Base-by-base conservation (phyloP, 352 stramenopile species). In the Globisporangium solare region DNA sequence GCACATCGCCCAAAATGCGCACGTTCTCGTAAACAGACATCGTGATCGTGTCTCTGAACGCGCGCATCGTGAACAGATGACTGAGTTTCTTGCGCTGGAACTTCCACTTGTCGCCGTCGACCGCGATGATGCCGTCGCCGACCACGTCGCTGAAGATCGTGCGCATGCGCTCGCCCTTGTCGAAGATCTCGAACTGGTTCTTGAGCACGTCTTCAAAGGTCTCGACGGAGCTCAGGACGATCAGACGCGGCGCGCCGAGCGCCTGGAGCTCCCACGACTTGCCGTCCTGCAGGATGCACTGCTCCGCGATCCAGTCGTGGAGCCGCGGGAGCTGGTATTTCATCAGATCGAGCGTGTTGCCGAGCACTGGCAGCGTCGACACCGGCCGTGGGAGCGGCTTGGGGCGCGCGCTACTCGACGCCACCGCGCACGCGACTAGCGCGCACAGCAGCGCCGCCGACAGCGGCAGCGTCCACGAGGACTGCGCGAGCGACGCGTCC, bases 131-230 rank as follows among this genome's bases (percentile, higher is more conserved):
- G 15, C 63, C 56, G 5, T 47, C 47, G 14, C 70, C 70, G 12
- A 71, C 59, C 17, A 75, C 14, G 1, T 61, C 56, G 11, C 18
- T 35, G 18, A 73, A 56, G 40, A 64, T 54, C 32, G 71, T 54
- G 18, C 54, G 46, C 45, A 64, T 60, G 54, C 55, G 42, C 5
- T 62, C 40, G 1, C 74, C 81, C 47, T 92, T 89, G 7, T 71
- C 62, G 41, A 94, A 95, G 45, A 77, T 69, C 43, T 84, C 66
- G 49, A 84, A 81, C 42, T 93, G 71, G 14, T 58, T 71, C 56
- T 77, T 76, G 31, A 79, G 56, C 17, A 82, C 64, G 45, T 88
- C 75, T 31, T 84, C 67, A 4, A 86, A 68, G 6, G 62, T 52
- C 45, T 71, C 60, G 1, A 66, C 56, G 0, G 66, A 73, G 4